Conservation (phyloP, 495 filamentous ascomycete genomes). For the Chaetomium cochliodes region DNA sequence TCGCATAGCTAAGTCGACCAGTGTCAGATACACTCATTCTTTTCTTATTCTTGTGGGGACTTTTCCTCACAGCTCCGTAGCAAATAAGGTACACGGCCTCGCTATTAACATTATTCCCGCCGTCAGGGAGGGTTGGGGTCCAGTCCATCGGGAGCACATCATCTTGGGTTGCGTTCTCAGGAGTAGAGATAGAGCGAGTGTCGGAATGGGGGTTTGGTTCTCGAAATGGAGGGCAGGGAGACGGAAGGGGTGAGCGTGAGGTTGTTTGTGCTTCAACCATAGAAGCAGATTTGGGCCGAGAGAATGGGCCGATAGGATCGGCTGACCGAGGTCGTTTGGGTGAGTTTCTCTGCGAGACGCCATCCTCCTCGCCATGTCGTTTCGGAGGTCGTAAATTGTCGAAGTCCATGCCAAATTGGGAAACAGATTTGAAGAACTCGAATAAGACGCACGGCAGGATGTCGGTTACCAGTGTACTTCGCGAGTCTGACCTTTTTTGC, state of each 20-base stretch:
- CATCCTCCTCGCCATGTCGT: conserved; percentile 1
- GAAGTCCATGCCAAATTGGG: background rate
- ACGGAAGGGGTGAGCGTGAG: background rate
- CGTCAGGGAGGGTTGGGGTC: background rate
- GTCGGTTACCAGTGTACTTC: too few species aligned
- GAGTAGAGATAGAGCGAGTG: background rate
- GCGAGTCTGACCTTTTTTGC: too few species aligned
- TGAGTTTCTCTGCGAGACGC: background rate
- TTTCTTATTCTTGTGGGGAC: background rate
- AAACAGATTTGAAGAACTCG: too few species aligned
- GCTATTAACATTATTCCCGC: background rate
- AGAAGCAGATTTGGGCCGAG: background rate
- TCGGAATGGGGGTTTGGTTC: too few species aligned
- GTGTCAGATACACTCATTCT: background rate
- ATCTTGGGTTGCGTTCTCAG: background rate
- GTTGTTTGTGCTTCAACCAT: background rate
- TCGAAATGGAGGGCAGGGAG: background rate
- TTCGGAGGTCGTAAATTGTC: background rate
- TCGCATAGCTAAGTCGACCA: background rate
- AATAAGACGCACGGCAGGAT: too few species aligned
- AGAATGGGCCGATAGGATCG: background rate
- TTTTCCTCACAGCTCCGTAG: background rate
- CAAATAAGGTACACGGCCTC: background rate
- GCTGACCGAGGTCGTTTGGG: background rate
- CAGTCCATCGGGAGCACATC: background rate